Evolutionary conservation across 768 basidiomycete genomes (phyloP).

Genomic region (Boletus barrowsii): DNA sequence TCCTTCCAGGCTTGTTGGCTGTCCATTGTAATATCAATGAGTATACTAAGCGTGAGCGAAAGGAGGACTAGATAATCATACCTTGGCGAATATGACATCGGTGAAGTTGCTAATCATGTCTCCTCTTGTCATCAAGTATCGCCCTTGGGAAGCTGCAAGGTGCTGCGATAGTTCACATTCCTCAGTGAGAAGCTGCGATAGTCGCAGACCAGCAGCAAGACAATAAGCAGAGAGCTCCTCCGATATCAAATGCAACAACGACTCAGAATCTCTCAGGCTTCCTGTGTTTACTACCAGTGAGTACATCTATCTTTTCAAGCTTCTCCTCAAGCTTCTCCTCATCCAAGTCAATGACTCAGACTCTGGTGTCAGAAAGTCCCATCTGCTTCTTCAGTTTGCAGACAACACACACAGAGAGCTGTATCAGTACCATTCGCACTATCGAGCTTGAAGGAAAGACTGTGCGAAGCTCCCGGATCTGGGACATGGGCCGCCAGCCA

Average conservation of each 20-base stretch:
- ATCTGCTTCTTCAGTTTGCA: too few relatives aligned
- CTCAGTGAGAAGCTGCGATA: conserved; percentile 57
- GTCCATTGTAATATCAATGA: conserved; percentile 56
- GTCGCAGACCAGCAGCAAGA: conserved; percentile 43
- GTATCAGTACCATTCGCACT: too few relatives aligned
- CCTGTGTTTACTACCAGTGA: conserved; percentile 63
- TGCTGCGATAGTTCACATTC: conserved; percentile 68
- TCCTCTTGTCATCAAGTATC: conserved; percentile 75
- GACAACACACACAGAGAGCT: too few relatives aligned
- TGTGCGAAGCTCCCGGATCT: too few relatives aligned
- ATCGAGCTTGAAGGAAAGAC: too few relatives aligned
- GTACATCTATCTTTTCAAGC: conserved; percentile 95
- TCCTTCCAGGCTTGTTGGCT: conserved; percentile 69
- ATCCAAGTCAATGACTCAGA: conserved; percentile 70
- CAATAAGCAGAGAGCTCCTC: conserved; percentile 62
- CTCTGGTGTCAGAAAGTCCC: conserved; percentile 85
- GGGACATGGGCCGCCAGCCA: too few relatives aligned
- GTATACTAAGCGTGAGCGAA: neutral
- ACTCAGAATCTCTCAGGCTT: conserved; percentile 54
- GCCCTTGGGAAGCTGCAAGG: conserved; percentile 58
- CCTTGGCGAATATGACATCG: conserved; percentile 73
- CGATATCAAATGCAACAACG: conserved; percentile 57
- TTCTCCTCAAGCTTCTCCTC: conserved; percentile 87
- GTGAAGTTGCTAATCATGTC: conserved; percentile 73
- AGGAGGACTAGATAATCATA: conserved; percentile 24